phyloP scores from a whole-genome alignment of 345 rosid species.

The Toxicodendron radicans region DNA sequence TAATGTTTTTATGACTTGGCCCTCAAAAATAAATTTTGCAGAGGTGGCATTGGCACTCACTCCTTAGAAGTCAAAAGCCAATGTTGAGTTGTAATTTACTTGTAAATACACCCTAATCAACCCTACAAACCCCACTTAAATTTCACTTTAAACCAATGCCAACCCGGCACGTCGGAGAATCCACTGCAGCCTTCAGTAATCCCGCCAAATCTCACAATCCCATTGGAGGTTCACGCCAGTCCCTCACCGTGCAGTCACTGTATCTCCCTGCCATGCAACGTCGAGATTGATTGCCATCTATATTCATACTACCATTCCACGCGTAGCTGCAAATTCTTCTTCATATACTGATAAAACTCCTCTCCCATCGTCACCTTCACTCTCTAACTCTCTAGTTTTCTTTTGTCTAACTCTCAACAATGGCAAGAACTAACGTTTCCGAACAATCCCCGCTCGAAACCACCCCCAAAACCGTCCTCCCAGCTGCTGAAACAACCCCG shows the following conservation, averaged over 20 bases:
- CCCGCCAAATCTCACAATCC: background rate
- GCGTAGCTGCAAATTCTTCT: background rate
- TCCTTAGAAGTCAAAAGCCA: background rate
- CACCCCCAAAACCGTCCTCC: background rate
- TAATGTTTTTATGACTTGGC: too few species aligned
- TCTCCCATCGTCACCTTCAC: background rate
- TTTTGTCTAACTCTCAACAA: background rate
- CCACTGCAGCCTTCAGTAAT: too few species aligned
- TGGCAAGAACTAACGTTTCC: background rate
- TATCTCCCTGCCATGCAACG: background rate
- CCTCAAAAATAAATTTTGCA: background rate
- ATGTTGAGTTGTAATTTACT: background rate
- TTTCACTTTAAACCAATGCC: too few species aligned
- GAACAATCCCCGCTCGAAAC: background rate
- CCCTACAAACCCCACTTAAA: background rate
- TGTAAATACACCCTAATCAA: too few species aligned
- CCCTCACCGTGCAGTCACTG: background rate
- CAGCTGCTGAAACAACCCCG: too few species aligned
- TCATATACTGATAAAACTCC: background rate
- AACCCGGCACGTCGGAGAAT: background rate
- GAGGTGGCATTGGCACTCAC: background rate
- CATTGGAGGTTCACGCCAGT: background rate
- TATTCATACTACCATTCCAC: background rate
- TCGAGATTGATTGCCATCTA: conserved; percentile 5
- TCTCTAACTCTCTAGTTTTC: background rate